A percentile compares a stretch with the other conserved stretches of the same genome.
These are phyloP conservation scores for Coemansia sp. DNA, from an alignment of 192 early-diverging fungal genomes.

Conservation along the genomic window DNA sequence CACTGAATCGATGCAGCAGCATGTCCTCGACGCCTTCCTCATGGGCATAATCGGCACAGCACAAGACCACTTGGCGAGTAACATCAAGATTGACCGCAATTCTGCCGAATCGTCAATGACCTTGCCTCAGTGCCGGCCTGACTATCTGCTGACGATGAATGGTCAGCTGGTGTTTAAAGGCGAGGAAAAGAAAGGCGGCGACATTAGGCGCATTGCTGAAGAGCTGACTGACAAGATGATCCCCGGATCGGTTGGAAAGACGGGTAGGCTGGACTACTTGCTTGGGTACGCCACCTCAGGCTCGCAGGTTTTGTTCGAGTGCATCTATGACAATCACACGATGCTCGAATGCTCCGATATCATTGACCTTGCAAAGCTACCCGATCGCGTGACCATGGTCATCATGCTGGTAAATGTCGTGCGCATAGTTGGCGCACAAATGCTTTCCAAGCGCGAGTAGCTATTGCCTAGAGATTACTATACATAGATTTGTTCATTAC, in stretches of 20 bases:
- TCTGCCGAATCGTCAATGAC: constrained; percentile 37
- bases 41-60: constrained; percentile 35
- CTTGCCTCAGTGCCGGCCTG: constrained; percentile 16
- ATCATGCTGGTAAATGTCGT: constrained; percentile 32
- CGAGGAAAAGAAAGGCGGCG: constrained; percentile 42
- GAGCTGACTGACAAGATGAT: constrained; percentile 37
- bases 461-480: neutral
- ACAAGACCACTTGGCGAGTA: constrained; percentile 17
- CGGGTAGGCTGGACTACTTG: constrained; percentile 27
- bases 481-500: neutral
- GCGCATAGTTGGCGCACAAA: constrained; percentile 11
- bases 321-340: constrained; percentile 25
- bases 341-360: constrained; percentile 44
- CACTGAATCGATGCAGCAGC: constrained; percentile 48
- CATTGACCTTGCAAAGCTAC: constrained; percentile 15
- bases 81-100: constrained; percentile 35
- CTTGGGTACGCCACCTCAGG: constrained; percentile 43
- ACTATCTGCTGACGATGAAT: constrained; percentile 34
- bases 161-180: constrained; percentile 48
- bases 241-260: constrained; percentile 21
- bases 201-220: constrained; percentile 25
- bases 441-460: neutral
- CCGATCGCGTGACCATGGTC: constrained; percentile 32
- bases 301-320: constrained; percentile 35
- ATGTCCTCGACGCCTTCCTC: constrained; percentile 36